A percentile compares a stretch with the other conserved stretches of the same genome.
These are phyloP conservation scores for Lipomyces orientalis DNA, from an alignment of 805 yeast species.

Conservation along the genomic window DNA sequence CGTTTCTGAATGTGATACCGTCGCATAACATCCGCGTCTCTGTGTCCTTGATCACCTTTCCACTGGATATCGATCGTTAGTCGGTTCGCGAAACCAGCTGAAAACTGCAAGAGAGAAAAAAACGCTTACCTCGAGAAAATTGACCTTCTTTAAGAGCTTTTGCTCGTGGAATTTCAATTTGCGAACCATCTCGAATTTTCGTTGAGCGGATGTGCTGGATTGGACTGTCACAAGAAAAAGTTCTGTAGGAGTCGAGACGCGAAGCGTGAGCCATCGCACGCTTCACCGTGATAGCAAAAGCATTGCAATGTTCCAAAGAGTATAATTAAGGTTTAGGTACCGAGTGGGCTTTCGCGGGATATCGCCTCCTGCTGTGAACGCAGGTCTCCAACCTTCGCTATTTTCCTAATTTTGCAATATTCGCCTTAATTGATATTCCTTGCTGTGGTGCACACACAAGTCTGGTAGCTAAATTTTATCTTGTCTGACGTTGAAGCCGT, in stretches of 20 bases:
- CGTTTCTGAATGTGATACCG: conserved; percentile 92
- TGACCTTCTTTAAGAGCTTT: conserved; percentile 92
- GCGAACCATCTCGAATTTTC: conserved; percentile 68
- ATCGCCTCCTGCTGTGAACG: background rate
- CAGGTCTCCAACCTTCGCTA: background rate
- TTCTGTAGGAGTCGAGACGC: background rate
- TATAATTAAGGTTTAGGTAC: background rate
- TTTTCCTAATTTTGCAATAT: background rate
- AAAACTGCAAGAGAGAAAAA: background rate
- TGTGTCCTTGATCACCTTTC: conserved; percentile 94
- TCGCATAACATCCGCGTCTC: conserved; percentile 96
- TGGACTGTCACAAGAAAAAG: background rate
- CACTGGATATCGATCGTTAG: conserved; percentile 50
- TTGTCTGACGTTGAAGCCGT: background rate
- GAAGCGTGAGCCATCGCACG: background rate
- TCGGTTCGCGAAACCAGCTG: background rate
- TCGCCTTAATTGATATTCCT: background rate
- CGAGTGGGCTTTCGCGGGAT: background rate
- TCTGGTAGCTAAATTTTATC: background rate
- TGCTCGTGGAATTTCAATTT: conserved; percentile 93
- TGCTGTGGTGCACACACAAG: background rate
- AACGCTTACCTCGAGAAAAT: conserved; percentile 69
- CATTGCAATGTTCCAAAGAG: too few species aligned
- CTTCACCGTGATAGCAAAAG: background rate
- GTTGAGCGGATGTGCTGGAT: background rate